Evolutionary conservation across 805 yeast genomes (phyloP).

Genomic region (Kodamaea neixiangensis): DNA sequence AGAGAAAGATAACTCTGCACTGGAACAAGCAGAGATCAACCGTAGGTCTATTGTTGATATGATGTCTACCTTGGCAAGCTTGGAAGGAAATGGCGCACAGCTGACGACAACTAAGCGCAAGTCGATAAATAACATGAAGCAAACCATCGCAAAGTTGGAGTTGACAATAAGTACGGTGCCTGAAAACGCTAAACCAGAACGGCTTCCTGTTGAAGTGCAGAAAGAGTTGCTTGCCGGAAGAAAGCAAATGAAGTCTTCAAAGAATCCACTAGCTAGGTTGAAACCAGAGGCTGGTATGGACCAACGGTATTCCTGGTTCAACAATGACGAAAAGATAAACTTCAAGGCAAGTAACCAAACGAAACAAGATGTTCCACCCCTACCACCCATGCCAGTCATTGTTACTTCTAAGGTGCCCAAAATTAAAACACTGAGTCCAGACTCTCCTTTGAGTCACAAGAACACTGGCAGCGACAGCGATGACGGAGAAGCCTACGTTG

Average conservation of each 20-base stretch:
- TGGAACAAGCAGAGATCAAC: constrained; percentile 18
- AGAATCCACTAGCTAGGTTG: neutral
- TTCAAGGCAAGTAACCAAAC: constrained; percentile 10
- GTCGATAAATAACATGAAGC: constrained; percentile 29
- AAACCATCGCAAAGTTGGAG: constrained; percentile 18
- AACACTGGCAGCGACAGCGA: constrained; percentile 3
- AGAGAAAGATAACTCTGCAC: constrained; percentile 9
- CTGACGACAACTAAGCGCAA: constrained; percentile 14
- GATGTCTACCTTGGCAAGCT: constrained; percentile 29
- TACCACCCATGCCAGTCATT: neutral
- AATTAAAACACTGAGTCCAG: constrained; percentile 2
- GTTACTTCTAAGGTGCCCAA: neutral
- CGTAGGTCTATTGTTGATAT: constrained; percentile 34
- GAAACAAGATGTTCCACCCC: neutral
- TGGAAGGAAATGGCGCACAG: constrained; percentile 13
- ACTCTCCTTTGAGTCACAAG: constrained; percentile 2
- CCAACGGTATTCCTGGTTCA: constrained; percentile 33
- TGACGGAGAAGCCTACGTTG: constrained; percentile 3
- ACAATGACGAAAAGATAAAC: constrained; percentile 26
- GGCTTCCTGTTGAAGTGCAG: neutral
- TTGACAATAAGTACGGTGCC: constrained; percentile 5
- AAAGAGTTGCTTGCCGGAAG: neutral
- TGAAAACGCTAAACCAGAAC: neutral
- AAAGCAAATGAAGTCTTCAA: neutral
- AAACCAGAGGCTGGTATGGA: neutral